These are phyloP conservation scores for Fusarium marasasianum DNA, from an alignment of 2,329 filamentous ascomycete species.

Conservation along the genomic window DNA sequence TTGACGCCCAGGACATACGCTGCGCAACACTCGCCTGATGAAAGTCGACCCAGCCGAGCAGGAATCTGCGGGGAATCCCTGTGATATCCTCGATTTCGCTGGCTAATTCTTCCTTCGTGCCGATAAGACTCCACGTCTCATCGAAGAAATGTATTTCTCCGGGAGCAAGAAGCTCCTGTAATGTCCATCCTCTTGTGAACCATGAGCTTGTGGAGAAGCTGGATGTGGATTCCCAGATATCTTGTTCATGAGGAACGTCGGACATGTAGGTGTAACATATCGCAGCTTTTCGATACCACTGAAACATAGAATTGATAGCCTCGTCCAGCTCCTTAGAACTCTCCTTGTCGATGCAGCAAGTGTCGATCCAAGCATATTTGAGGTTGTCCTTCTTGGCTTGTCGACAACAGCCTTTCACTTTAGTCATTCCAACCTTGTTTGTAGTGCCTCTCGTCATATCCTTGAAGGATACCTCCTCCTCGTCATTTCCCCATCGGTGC, in stretches of 20 bases:
- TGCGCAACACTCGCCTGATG: background rate
- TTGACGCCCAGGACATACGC: conserved; percentile 8
- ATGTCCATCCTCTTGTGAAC: conserved; percentile 7
- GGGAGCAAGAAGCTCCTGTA: background rate
- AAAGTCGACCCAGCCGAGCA: background rate
- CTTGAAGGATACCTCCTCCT: background rate
- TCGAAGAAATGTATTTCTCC: background rate
- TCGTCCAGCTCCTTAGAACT: conserved; percentile 5
- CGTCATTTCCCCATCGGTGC: background rate
- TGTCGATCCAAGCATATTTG: conserved; percentile 8
- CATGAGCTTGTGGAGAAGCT: background rate
- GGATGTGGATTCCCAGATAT: background rate
- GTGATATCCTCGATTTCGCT: background rate
- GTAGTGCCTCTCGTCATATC: background rate
- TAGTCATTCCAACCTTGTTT: background rate
- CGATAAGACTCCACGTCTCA: background rate
- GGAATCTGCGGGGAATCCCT: background rate
- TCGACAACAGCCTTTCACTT: background rate
- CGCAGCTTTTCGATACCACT: background rate
- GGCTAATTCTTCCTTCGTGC: background rate
- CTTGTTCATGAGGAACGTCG: background rate
- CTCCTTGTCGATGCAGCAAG: conserved; percentile 7
- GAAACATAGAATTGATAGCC: conserved; percentile 7
- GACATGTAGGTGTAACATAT: background rate
- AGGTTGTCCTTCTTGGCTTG: background rate